phyloP scores from a whole-genome alignment of 371 early-diverging fungal species.

The Mucor velutinosus region DNA sequence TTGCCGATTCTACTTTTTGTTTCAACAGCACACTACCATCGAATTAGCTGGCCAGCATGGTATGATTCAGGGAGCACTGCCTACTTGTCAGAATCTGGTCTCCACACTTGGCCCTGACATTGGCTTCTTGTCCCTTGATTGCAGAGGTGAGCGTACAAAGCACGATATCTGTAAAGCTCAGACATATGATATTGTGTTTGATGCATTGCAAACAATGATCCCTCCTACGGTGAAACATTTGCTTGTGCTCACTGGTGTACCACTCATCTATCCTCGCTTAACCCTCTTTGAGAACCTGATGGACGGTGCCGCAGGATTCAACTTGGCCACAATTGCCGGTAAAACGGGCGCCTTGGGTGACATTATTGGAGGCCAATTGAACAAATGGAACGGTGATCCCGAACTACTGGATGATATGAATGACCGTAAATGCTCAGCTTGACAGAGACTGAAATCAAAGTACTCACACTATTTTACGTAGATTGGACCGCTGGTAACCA shows the following conservation, averaged over 20 bases:
- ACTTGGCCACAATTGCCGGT: conserved; percentile 40
- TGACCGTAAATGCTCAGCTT: conserved; percentile 41
- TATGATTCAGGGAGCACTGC: conserved; percentile 25
- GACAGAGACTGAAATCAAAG: background rate
- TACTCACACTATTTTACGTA: background rate
- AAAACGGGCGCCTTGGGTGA: conserved; percentile 56
- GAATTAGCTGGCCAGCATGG: conserved; percentile 60
- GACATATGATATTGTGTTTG: conserved; percentile 64
- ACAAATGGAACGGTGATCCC: conserved; percentile 79
- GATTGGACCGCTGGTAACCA: conserved; percentile 73
- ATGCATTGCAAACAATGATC: conserved; percentile 51
- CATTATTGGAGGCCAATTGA: conserved; percentile 44
- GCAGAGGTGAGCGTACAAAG: conserved; percentile 72
- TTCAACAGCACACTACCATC: conserved; percentile 82
- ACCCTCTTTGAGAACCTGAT: conserved; percentile 62
- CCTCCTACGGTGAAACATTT: conserved; percentile 63
- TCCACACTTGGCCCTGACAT: conserved; percentile 40
- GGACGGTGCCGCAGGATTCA: conserved; percentile 44
- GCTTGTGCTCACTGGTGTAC: conserved; percentile 64
- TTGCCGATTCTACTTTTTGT: conserved; percentile 75
- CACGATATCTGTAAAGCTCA: conserved; percentile 57
- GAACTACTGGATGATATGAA: conserved; percentile 78
- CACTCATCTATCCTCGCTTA: conserved; percentile 77
- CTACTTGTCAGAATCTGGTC: conserved; percentile 29
- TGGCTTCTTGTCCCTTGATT: conserved; percentile 74